Evolutionary conservation across 768 basidiomycete species (phyloP).

Genomic region (Suillus variegatus): DNA sequence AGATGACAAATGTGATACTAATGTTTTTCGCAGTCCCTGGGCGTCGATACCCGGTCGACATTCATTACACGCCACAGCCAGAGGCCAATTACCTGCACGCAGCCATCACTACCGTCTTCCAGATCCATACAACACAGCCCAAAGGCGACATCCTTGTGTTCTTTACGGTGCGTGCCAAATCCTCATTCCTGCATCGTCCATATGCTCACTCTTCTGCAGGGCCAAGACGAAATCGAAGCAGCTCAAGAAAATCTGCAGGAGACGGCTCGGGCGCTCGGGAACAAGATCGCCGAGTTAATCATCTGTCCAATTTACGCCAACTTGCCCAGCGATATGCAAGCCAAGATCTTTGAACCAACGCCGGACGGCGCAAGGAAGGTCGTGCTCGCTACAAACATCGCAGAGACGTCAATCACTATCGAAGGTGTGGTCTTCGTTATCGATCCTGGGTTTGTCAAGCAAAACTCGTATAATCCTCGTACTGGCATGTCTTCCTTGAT

Average conservation of each 20-base stretch:
- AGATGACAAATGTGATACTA: slow-evolving; percentile 1
- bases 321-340: slow-evolving; percentile 98
- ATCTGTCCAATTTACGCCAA: slow-evolving; percentile 99
- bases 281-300: slow-evolving; percentile 93
- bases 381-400: slow-evolving; percentile 97
- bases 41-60: slow-evolving; percentile 95
- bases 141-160: slow-evolving; percentile 98
- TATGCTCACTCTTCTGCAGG: slow-evolving; percentile 38
- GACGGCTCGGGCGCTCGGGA: slow-evolving; percentile 91
- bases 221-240: slow-evolving; percentile 99
- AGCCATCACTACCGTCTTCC: slow-evolving; percentile 97
- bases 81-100: slow-evolving; percentile 99
- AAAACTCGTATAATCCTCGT: slow-evolving; percentile 97
- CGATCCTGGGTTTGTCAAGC: slow-evolving; percentile 99
- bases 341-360: slow-evolving; percentile 99
- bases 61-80: slow-evolving; percentile 98
- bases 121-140: slow-evolving; percentile 98
- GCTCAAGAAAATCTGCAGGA: slow-evolving; percentile 96
- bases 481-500: slow-evolving; percentile 98
- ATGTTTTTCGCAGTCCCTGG: slow-evolving; percentile 73
- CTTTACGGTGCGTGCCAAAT: slow-evolving; percentile 66
- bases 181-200: neutral
- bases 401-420: slow-evolving; percentile 99
- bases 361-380: slow-evolving; percentile 96
- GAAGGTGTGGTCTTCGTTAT: slow-evolving; percentile 99